phyloP scores from a whole-genome alignment of 768 basidiomycete genomes.

The Antrodiella citrinella region DNA sequence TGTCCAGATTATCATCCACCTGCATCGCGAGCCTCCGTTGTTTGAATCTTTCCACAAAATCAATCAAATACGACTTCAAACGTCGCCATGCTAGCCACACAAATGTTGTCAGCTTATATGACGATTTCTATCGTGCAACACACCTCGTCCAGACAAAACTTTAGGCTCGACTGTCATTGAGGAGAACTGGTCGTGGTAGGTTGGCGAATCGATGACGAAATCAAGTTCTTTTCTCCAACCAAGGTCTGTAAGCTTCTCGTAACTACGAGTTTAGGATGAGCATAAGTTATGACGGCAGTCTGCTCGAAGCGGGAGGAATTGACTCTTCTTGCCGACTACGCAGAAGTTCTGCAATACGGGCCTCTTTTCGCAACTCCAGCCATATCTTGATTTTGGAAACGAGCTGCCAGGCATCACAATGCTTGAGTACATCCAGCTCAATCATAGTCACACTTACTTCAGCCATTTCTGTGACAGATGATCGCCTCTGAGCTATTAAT shows the following conservation, averaged over 20 bases:
- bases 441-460: neutral
- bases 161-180: neutral
- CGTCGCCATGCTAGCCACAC: neutral
- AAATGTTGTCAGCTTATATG: neutral
- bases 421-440: no score
- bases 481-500: neutral
- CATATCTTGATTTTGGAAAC: no score
- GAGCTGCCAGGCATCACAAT: no score
- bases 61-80: neutral
- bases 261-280: neutral
- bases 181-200: neutral
- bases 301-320: neutral
- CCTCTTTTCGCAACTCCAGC: neutral
- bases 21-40: neutral
- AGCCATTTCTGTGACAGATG: neutral
- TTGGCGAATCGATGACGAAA: neutral
- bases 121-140: neutral
- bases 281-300: neutral
- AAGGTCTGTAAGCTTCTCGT: neutral
- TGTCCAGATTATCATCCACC: neutral
- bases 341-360: neutral
- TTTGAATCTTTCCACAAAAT: neutral
- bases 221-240: neutral
- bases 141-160: neutral
- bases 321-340: neutral